Evolutionary conservation across 139 green algal genomes (phyloP), one percentile per base, ranked within the genome.

Genomic region (Prasinococcaceae sp.): DNA sequence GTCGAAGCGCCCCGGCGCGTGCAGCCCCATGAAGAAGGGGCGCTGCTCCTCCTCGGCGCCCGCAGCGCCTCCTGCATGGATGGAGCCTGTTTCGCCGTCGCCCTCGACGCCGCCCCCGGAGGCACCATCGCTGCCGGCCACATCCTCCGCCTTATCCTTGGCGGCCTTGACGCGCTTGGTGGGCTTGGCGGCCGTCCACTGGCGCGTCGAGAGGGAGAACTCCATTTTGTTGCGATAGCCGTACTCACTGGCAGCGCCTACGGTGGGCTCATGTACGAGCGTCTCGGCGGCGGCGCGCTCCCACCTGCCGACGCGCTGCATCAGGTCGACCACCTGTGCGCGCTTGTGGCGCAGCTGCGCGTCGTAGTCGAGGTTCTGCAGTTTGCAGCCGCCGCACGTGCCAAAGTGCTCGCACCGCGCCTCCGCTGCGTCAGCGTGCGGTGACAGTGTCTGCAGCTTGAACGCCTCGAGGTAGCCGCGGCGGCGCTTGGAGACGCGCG

Each of bases 181-280:
- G 6, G 28, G 12, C 6, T 33, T 14, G n/a, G 19, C n/a, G n/a
- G 49, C 62, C 38, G 47, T 12, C 69, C 69, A 79, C 14, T 26
- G 35, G 2, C 37, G 44, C 3, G 14, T 35, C 47, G 33, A 48
- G 53, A 79, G 77, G 25, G 59, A 69, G 53, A 84, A 84, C 57
- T 62, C 44, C 66, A 89, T 79, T 58, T 92, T 93, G 63, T 93
- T 93, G 23, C 83, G 64, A 56, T 90, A 93, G 17, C 42, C 37
- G 35, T 71, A 81, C 6, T 36, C 27, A 35, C 73, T 10, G 2
- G n/a, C 25, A 41, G 58, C 77, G 23, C 38, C 27, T 1, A 79
- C 47, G 2, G 73, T 70, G 0, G 74, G 71, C 6, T 47, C n/a
- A n/a, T n/a, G 58, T 43, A 85, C 46, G 12, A 67, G 6, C 2